Evolutionary conservation across 768 basidiomycete genomes (phyloP), one percentile per base, ranked within the genome.

Genomic region (Termitomyces titanicus): DNA sequence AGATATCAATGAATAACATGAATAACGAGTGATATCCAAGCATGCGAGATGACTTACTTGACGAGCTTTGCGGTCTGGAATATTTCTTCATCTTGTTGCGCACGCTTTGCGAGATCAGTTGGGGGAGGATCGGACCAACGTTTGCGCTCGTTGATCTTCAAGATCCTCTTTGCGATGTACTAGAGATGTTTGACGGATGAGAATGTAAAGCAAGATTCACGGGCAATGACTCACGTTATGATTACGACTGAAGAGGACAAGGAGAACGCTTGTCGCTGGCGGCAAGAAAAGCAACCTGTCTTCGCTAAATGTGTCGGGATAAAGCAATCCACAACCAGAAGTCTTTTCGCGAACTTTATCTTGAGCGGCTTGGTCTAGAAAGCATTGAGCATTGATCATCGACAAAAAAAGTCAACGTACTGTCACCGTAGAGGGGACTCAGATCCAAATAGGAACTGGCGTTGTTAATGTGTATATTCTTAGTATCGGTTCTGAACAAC

Each of bases 401-500:
- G 27, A 10, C 20, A 60, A 40, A 37, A 34, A 17, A 15, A 18
- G 24, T 9, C 25, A 27, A 47, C 69, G 70, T 60, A 72, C 70
- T 76, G 63, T 73, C 71, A 6, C 83, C 83, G 59, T 84, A 85
- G 4, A 84, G 67, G 7, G 77, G 74, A 46, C 77, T 79, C 5
- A 86, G 70, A 61, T 84, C 82, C 34, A 84, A 74, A 57, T 85
- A 84, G 0, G 78, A 79, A 55, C 74, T 73, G 1, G 82, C 77
- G 51, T 78, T 69, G 69, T 85, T 85, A 64, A 76, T 70, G 39
- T 68, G 73, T 62, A 67, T 70, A 58, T 81, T 74, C 3, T 59
- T 55, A 15, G 63, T 65, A 58, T 77, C 70, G 1, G 82, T 81
- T 42, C 76, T 66, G 74, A 84, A 86, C 20, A 84, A 68, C 8